These are phyloP conservation scores for Lachnellula arida DNA, from an alignment of 2,329 filamentous ascomycete genomes.

Conservation along the genomic window DNA sequence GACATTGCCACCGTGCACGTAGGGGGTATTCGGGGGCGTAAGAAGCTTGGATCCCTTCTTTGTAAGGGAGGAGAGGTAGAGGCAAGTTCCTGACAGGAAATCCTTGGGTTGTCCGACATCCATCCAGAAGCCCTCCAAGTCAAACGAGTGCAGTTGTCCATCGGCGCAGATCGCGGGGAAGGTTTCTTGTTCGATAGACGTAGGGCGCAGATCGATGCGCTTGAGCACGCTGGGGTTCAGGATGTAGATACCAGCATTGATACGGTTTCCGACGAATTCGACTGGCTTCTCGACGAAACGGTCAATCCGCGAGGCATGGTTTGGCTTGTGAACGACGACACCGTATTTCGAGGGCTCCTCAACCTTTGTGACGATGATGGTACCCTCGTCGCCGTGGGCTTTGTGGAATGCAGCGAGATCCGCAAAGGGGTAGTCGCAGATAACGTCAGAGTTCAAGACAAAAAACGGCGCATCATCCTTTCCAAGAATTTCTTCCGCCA, in stretches of 20 bases:
- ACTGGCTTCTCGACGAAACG: slow-evolving; percentile 99
- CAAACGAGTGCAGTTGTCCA: slow-evolving; percentile 89
- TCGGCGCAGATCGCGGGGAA: slow-evolving; percentile 93
- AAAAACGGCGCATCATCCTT: slow-evolving; percentile 97
- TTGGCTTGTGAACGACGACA: slow-evolving; percentile 95
- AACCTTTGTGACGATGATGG: slow-evolving; percentile 97
- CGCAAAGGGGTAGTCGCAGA: slow-evolving; percentile 95
- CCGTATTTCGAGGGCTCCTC: slow-evolving; percentile 99
- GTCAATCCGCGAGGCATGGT: slow-evolving; percentile 86
- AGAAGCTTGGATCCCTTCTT: slow-evolving; percentile 88
- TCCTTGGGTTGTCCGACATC: slow-evolving; percentile 98
- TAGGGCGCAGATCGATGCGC: slow-evolving; percentile 92
- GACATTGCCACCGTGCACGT: slow-evolving; percentile 89
- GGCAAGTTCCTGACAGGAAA: slow-evolving; percentile 91
- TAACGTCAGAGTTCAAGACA: slow-evolving; percentile 96
- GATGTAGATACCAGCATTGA: slow-evolving; percentile 98
- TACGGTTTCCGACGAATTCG: slow-evolving; percentile 97
- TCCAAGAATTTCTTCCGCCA: slow-evolving; percentile 84
- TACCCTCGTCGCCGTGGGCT: slow-evolving; percentile 88
- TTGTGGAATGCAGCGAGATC: slow-evolving; percentile 90
- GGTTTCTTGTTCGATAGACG: slow-evolving; percentile 97
- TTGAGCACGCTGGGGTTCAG: slow-evolving; percentile 86
- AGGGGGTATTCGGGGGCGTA: slow-evolving; percentile 67
- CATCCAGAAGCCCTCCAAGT: slow-evolving; percentile 99
- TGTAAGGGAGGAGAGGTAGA: slow-evolving; percentile 88